Conservation (phyloP, 805 yeast genomes). For the Ogataea thermomethanolica region DNA sequence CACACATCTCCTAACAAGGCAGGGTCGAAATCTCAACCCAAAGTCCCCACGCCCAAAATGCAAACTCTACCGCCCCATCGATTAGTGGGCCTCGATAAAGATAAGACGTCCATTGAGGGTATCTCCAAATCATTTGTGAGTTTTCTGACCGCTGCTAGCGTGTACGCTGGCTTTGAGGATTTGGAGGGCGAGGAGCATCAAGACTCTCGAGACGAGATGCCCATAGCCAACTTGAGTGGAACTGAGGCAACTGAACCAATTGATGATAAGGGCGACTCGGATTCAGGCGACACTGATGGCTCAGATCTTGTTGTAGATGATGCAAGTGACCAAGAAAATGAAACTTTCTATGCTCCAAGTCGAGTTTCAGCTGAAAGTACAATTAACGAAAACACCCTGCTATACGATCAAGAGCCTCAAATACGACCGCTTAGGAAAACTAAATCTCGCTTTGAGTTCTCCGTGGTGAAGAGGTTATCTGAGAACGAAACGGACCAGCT, state of each 20-base stretch:
- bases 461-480: constrained; percentile 31
- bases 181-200: constrained; percentile 32
- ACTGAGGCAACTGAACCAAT: too few species aligned
- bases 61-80: constrained; percentile 11
- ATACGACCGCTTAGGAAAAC: constrained; percentile 9
- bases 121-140: constrained; percentile 54
- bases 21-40: constrained; percentile 8
- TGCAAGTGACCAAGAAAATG: constrained; percentile 5
- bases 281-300: background rate
- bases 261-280: too few species aligned
- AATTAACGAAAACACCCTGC: constrained; percentile 5
- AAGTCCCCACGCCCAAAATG: constrained; percentile 10
- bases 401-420: background rate
- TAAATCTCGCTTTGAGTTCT: constrained; percentile 32
- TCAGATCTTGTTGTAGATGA: background rate
- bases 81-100: constrained; percentile 9
- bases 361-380: constrained; percentile 3
- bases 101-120: constrained; percentile 30
- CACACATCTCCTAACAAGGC: constrained; percentile 18
- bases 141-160: constrained; percentile 53
- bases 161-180: constrained; percentile 41
- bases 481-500: constrained; percentile 12
- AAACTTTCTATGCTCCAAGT: constrained; percentile 4
- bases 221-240: constrained; percentile 12
- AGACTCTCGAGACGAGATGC: constrained; percentile 27